These are phyloP conservation scores for Isatis tinctoria DNA, from an alignment of 345 rosid species.

Conservation along the genomic window DNA sequence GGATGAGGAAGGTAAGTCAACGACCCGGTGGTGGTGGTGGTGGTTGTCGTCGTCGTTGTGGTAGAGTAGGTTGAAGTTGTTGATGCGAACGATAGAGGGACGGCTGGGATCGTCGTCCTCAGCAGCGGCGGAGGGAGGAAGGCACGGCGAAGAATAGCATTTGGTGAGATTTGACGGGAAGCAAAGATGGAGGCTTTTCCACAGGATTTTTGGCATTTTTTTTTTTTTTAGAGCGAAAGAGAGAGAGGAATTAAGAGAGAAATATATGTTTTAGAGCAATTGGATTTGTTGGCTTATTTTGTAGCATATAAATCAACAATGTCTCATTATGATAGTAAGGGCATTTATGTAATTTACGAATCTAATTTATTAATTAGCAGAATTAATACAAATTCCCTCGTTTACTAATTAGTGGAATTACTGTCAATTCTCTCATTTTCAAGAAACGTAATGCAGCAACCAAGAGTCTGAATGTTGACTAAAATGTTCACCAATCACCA, in stretches of 20 bases:
- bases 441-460: constrained; percentile 18
- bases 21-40: neutral
- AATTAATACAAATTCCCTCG: neutral
- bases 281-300: constrained; percentile 13
- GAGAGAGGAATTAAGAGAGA: neutral
- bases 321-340: neutral
- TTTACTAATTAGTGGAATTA: neutral
- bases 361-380: neutral
- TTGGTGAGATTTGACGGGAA: constrained; percentile 43
- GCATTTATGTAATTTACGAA: neutral
- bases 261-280: neutral
- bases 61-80: constrained; percentile 43
- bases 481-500: constrained; percentile 9
- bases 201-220: constrained; percentile 54
- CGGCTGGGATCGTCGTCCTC: neutral
- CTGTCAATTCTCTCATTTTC: constrained; percentile 12
- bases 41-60: constrained; percentile 17
- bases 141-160: constrained; percentile 22
- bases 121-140: constrained; percentile 27
- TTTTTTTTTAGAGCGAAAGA: neutral
- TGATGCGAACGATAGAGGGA: constrained; percentile 27
- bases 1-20: constrained; percentile 35
- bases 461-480: constrained; percentile 22
- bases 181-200: constrained; percentile 61
- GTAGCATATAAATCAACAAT: constrained; percentile 4